Base-by-base conservation (phyloP, 257 asterid genomes). In the Solanum clarkiae region DNA sequence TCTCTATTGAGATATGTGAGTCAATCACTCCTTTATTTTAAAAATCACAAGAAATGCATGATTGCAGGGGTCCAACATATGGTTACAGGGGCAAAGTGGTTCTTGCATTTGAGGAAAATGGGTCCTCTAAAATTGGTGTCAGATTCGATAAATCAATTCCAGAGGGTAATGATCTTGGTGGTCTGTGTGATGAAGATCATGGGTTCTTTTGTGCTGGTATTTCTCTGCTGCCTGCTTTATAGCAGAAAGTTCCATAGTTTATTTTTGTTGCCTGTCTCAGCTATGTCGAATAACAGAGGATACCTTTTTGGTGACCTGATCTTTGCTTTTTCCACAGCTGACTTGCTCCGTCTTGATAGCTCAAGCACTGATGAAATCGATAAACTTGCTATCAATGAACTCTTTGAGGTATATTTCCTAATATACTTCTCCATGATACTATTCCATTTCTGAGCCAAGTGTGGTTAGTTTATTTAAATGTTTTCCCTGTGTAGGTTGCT, bases 61-160 rank as follows among this genome's bases (percentile, higher is more conserved):
- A 55, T 59, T 89, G 86, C 86, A 94, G 98, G 95, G 98, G 98
- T 82, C 99, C 98, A 80, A 36, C 89, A 81, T 88, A 89, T 86
- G 95, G 94, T 81, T 92, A 88, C 90, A 92, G 86, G 87, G 98
- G 99, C 87, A 93, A 93, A 91, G 99, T 95, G 86, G 89, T 94
- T 63, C 96, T 94, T 88, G 90, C 99, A 72, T 95, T 92, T 86
- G 99, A 93, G 90, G 97, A 91, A 86, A 95, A 95, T 89, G 96
- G 92, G 82, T 91, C 94, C 83, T 83, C 80, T 22, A 83, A 83
- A 71, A 83, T 62, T 47, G 80, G 80, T 83, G 75, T 32, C 57
- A 49, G 74, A 83, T 71, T 62, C 68, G 85, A 83, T 66, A 65
- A 53, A 69, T 56, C 62, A 49, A 42, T 83, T 54, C 80, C 62